Percentiles rank a stretch among this genome's conserved stretches.
Conservation (phyloP, 306 rosid species). For the Gleditsia sinensis region DNA sequence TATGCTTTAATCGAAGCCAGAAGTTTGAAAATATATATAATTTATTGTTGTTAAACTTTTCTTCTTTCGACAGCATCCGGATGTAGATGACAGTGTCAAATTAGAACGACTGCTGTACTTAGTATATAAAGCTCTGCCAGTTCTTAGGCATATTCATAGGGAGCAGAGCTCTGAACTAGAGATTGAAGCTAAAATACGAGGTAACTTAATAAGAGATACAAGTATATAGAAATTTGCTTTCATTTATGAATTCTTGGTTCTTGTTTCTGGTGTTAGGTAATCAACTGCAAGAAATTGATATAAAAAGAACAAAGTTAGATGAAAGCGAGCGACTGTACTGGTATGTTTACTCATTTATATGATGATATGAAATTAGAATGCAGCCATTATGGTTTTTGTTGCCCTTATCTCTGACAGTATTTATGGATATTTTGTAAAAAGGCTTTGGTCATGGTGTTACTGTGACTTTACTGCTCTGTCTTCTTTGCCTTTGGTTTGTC, state of each 20-base stretch:
- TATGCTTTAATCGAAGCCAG: background rate
- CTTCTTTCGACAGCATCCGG: constrained; percentile 40
- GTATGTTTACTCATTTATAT: constrained; percentile 39
- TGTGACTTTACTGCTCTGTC: background rate
- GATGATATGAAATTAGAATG: background rate
- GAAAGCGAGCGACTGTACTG: constrained; percentile 64
- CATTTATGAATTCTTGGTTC: background rate
- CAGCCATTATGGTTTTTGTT: constrained; percentile 13
- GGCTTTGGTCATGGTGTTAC: background rate
- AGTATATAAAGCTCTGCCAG: constrained; percentile 58
- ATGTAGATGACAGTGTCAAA: constrained; percentile 43
- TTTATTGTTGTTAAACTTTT: constrained; percentile 4
- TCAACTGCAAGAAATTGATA: constrained; percentile 50
- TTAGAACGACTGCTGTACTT: constrained; percentile 52
- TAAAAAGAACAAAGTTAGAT: constrained; percentile 54
- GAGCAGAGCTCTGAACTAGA: constrained; percentile 66
- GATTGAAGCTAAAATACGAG: constrained; percentile 57
- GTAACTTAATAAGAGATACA: constrained; percentile 32
- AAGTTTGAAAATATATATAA: background rate
- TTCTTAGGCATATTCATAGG: constrained; percentile 60
- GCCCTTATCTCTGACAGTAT: background rate
- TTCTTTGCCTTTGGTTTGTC: constrained; percentile 6
- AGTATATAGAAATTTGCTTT: background rate
- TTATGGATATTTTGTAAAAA: no score
- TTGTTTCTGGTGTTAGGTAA: constrained; percentile 46